A percentile compares a stretch with the other conserved stretches of the same genome.
Conservation (phyloP, 805 yeast genomes). For the Candida ulmi region DNA sequence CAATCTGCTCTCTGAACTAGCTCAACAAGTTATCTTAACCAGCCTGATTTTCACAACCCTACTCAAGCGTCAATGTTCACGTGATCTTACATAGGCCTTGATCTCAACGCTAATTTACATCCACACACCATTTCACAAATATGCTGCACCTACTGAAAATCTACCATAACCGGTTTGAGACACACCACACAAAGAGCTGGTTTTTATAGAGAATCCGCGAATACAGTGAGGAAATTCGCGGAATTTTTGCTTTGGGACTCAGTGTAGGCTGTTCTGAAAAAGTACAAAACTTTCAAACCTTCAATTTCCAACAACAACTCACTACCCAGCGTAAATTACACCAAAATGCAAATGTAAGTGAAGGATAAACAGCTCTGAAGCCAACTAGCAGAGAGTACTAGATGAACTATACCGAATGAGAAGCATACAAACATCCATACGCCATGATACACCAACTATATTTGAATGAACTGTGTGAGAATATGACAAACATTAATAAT, state of each 20-base stretch:
- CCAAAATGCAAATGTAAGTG: conserved; percentile 43
- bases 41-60: no score
- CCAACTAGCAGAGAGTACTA: background rate
- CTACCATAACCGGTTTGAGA: background rate
- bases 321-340: conserved; percentile 16
- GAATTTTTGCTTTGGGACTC: background rate
- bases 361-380: background rate
- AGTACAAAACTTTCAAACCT: conserved; percentile 9
- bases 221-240: background rate
- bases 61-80: no score
- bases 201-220: background rate
- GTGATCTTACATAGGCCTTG: no score
- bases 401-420: background rate
- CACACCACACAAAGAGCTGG: background rate
- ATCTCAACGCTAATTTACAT: no score
- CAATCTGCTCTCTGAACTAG: no score
- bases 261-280: background rate
- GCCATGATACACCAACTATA: no score
- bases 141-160: background rate
- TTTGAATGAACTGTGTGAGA: no score
- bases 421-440: no score
- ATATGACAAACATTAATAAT: no score
- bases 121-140: background rate
- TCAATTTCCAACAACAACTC: conserved; percentile 1
- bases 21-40: no score